Evolutionary conservation across 805 yeast species (phyloP), one percentile per base, ranked within the genome.

Genomic region (Wickerhamomyces alni): DNA sequence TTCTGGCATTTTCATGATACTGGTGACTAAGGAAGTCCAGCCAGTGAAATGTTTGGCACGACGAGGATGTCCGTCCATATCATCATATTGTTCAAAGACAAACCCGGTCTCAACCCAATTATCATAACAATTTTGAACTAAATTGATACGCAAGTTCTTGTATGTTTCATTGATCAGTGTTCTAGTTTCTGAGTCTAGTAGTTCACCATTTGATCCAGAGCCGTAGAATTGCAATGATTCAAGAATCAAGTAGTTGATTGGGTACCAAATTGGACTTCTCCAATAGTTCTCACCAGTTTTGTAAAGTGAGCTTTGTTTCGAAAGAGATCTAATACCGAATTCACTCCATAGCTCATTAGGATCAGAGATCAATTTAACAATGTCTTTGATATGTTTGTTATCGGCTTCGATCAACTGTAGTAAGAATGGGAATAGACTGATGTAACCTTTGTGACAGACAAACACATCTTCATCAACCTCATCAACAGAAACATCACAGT

Each of bases 221-320:
- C 52, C 54, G 54, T 89, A 91, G 57, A 77, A 63, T 25, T 66
- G 59, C 45, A 93, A 65, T 5, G 85, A 73, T 38, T 87, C 93
- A 32, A 93, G 66, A 5, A 81, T 68, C 59, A 93, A 65, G 55
- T 87, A 91, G 65, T 93, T 93, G 54, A 93, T 84, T 58, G 88
- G 85, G 50, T 88, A 69, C 98, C 98, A 93, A 21, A 93, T 71
- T 16, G 94, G 87, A 1, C 96, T 93, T 46, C 96, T 75, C 99
- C 99, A 93, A 65, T 93, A 93, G 61, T 91, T 81, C 55, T 93
- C 99, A 8, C 73, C 91, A 0, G 80, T 75, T 40, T 83, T 83
- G 62, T 82, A 93, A 42, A 55, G 64, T 17, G 65, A 65, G 51
- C 85, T 89, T 5, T 69, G 50, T 51, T 77, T 78, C 1, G 96